Base-by-base conservation (phyloP, 2,329 filamentous ascomycete species). In the Penicillium verrucosum region DNA sequence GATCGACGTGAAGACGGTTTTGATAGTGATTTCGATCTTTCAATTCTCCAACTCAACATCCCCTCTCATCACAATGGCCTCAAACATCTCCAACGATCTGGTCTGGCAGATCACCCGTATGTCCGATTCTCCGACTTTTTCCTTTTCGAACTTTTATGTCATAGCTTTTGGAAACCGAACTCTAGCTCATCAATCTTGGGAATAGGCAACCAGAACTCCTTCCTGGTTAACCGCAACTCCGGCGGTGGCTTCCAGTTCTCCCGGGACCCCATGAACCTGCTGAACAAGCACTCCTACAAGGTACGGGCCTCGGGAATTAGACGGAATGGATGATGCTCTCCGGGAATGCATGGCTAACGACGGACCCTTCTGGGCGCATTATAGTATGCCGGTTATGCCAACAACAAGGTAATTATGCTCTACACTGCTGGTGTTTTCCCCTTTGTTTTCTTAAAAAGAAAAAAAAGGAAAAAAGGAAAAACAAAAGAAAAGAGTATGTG, bases 21-120 rank as follows among this genome's bases (percentile, higher is more conserved):
- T 48, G 56, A 52, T 51, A 51, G 55, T 49, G 53, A 66, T 59
- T 63, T 63, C 61, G 60, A 65, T 61, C 60, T 63, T 58, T 61
- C 63, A 60, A 61, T 64, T 63, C 60, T 59, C 60, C 63, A 63
- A 60, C 64, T 57, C 62, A 62, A 64, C 45, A 66, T 51, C 47
- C 62, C 56, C 53, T 63, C 48, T 40, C 60, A 52, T 67, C 65
- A 76, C 57, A 66, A 77, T 77, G 75, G 69, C 75, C 65, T 78
- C 86, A 72, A 90, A 92, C 83, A 83, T 96, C 75, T 95, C 92
- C 78, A 80, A 87, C 75, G 92, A 97, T 81, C 85, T 97, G 72
- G 82, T 96, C 84, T 97, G 93, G 93, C 89, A 93, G 85, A 82
- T 95, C 79, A 87, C 88, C 84, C 90, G 92, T 97, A 87, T 80